These are phyloP conservation scores for Aspergillus tamarii DNA, from an alignment of 2,329 filamentous ascomycete genomes.

Conservation along the genomic window DNA sequence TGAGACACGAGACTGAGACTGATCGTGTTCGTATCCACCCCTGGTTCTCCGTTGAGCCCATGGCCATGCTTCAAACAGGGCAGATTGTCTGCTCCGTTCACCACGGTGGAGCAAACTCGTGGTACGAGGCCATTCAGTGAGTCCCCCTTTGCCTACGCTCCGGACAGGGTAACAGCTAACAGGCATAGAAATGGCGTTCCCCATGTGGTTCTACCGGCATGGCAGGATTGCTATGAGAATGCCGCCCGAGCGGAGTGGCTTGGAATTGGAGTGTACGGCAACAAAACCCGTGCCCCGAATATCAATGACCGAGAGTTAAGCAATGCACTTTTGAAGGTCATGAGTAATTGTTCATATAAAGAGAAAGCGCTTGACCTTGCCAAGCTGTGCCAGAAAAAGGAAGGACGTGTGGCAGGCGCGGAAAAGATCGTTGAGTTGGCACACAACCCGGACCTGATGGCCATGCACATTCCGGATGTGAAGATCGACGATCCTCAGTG, in stretches of 20 bases:
- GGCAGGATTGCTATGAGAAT: conserved; percentile 51
- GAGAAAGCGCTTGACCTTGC: conserved; percentile 19
- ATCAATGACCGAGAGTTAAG: conserved; percentile 34
- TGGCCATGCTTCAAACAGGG: conserved; percentile 37
- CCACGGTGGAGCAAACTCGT: conserved; percentile 53
- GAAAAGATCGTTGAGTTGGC: conserved; percentile 28
- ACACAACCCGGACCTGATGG: conserved; percentile 21
- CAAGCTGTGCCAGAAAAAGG: conserved; percentile 25
- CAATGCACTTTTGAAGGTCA: conserved; percentile 28
- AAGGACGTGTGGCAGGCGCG: conserved; percentile 22
- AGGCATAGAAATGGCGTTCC: conserved; percentile 44
- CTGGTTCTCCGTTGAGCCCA: conserved; percentile 50
- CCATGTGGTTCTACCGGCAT: conserved; percentile 49
- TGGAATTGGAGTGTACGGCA: conserved; percentile 46
- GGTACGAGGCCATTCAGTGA: conserved; percentile 48
- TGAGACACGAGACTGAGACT: conserved; percentile 25
- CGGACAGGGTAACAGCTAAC: background rate
- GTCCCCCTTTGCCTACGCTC: conserved; percentile 11
- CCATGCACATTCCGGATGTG: conserved; percentile 20
- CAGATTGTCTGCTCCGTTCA: conserved; percentile 46
- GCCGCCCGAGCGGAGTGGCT: conserved; percentile 46
- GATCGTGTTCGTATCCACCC: conserved; percentile 43
- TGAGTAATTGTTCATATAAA: conserved; percentile 23
- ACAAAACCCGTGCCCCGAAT: conserved; percentile 35
- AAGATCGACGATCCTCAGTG: conserved; percentile 11